Percentiles rank a stretch among this genome's conserved stretches.
Conservation (phyloP, 2,329 filamentous ascomycete species). For the Colletotrichum phormii region DNA sequence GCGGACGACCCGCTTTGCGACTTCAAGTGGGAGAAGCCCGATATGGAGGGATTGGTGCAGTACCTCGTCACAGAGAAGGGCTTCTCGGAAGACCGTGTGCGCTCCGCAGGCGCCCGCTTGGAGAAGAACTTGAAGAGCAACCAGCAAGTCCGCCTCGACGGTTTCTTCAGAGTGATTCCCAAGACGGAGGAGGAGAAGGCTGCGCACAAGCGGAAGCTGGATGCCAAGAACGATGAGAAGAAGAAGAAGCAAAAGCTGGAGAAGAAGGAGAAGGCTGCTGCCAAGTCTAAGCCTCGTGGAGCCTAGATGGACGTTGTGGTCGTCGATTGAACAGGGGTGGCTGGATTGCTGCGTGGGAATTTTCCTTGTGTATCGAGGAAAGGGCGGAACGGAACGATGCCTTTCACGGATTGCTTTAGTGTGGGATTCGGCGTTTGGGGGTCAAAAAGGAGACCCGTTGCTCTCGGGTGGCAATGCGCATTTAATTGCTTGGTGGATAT, state of each 20-base stretch:
- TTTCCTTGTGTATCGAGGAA: neutral
- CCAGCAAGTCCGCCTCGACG: slow-evolving; percentile 91
- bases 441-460: slow-evolving; percentile 9
- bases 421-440: slow-evolving; percentile 5
- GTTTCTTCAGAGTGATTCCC: slow-evolving; percentile 94
- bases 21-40: slow-evolving; percentile 97
- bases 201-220: slow-evolving; percentile 89
- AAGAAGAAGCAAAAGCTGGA: slow-evolving; percentile 97
- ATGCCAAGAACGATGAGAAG: slow-evolving; percentile 90
- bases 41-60: slow-evolving; percentile 88
- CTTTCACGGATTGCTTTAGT: neutral
- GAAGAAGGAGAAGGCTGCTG: slow-evolving; percentile 93
- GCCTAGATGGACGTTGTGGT: slow-evolving; percentile 43
- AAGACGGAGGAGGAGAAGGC: slow-evolving; percentile 90
- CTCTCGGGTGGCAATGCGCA: neutral
- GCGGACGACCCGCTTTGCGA: slow-evolving; percentile 91
- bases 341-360: neutral
- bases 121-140: slow-evolving; percentile 91
- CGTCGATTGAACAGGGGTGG: neutral
- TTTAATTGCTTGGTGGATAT: neutral
- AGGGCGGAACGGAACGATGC: neutral
- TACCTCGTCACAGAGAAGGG: slow-evolving; percentile 95
- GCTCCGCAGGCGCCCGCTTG: slow-evolving; percentile 80
- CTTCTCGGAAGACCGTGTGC: slow-evolving; percentile 94
- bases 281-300: slow-evolving; percentile 86